Conservation (phyloP, 345 rosid species). For the Raphanus raphanistrum region DNA sequence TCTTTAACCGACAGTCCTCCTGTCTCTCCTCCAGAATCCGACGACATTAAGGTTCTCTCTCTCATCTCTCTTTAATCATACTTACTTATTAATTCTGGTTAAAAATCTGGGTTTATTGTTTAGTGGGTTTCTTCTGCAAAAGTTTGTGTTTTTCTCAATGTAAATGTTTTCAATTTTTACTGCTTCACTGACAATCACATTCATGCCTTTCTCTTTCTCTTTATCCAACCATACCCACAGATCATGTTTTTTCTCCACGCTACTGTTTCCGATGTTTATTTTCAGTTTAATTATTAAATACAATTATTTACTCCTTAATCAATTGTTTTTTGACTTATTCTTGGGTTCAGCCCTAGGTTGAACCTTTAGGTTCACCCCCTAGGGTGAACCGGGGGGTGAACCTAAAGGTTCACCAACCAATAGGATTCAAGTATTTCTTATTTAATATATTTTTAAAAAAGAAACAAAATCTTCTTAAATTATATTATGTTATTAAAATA, state of each 20-base stretch:
- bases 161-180: slow-evolving; percentile 16
- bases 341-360: no score
- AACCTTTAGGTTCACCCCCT: no score
- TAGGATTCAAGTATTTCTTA: no score
- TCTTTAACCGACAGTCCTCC: slow-evolving; percentile 89
- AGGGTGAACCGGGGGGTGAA: no score
- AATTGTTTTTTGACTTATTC: neutral
- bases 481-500: no score
- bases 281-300: neutral
- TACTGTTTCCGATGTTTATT: slow-evolving; percentile 30
- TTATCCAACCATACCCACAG: slow-evolving; percentile 37
- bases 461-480: no score
- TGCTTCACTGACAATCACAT: slow-evolving; percentile 33
- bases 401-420: no score
- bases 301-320: slow-evolving; percentile 10
- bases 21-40: slow-evolving; percentile 66
- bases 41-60: slow-evolving; percentile 68
- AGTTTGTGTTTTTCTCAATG: slow-evolving; percentile 13
- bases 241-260: slow-evolving; percentile 23
- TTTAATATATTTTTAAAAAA: no score
- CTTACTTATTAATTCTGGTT: neutral
- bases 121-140: slow-evolving; percentile 3
- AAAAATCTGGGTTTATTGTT: neutral
- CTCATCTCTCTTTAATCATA: neutral
- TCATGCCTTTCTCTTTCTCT: slow-evolving; percentile 78